phyloP scores from a whole-genome alignment of 805 yeast genomes.

The Teunomyces atbi region DNA sequence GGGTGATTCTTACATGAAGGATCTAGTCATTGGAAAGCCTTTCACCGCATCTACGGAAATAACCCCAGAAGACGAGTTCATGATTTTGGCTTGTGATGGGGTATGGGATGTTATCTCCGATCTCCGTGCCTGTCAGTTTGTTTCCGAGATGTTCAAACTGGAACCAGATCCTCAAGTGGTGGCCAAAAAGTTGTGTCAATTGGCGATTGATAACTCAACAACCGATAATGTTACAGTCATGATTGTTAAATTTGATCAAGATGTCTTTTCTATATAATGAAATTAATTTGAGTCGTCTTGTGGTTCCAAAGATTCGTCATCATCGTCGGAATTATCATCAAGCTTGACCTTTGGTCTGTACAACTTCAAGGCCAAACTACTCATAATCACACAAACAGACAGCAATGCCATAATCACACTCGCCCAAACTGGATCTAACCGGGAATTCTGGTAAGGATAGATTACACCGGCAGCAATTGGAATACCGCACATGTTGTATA shows the following conservation, averaged over 20 bases:
- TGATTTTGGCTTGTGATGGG: conserved; percentile 95
- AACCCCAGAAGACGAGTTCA: conserved; percentile 62
- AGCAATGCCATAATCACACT: conserved; percentile 66
- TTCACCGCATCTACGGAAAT: conserved; percentile 87
- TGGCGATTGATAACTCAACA: conserved; percentile 75
- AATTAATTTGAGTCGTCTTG: background rate
- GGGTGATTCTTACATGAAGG: conserved; percentile 93
- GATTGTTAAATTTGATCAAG: conserved; percentile 64
- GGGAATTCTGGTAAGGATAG: conserved; percentile 52
- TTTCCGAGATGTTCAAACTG: conserved; percentile 42
- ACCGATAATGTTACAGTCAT: conserved; percentile 92
- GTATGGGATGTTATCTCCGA: conserved; percentile 94
- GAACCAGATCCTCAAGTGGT: conserved; percentile 59
- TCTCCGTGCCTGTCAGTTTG: conserved; percentile 74
- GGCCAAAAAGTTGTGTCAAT: conserved; percentile 61
- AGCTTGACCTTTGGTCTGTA: conserved; percentile 39
- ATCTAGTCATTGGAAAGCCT: conserved; percentile 84
- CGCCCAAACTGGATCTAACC: conserved; percentile 64
- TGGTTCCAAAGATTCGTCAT: background rate
- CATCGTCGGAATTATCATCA: conserved; percentile 9
- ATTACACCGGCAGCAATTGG: conserved; percentile 70
- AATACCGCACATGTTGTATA: conserved; percentile 55
- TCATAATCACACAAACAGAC: conserved; percentile 55
- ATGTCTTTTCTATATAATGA: conserved; percentile 30
- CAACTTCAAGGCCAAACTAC: conserved; percentile 51